Percentiles rank a stretch among this genome's conserved stretches.
These are phyloP conservation scores for Mycena indigotica DNA, from an alignment of 768 basidiomycete genomes.

Conservation along the genomic window DNA sequence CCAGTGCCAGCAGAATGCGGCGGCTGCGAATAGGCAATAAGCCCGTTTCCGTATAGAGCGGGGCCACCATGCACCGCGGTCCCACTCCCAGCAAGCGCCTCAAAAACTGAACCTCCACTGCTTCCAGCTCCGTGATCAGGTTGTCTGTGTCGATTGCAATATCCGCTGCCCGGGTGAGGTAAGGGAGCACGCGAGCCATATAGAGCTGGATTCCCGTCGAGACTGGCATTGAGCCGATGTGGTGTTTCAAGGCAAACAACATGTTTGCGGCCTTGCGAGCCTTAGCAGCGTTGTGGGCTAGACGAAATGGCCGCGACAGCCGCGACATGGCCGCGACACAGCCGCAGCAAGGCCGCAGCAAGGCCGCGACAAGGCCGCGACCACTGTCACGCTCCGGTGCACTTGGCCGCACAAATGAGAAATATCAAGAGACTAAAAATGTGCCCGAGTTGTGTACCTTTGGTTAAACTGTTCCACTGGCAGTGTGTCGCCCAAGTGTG, in stretches of 20 bases:
- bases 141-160: background rate
- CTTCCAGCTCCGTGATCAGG: background rate
- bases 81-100: background rate
- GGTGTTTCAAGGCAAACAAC: conserved; percentile 18
- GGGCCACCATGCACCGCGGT: background rate
- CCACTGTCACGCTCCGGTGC: too few species aligned
- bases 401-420: too few species aligned
- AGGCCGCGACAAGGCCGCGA: too few species aligned
- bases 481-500: too few species aligned
- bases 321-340: too few species aligned
- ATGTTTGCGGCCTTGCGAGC: conserved; percentile 21
- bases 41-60: conserved; percentile 18
- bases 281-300: conserved; percentile 18
- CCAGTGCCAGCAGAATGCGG: conserved; percentile 3
- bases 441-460: too few species aligned
- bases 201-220: conserved; percentile 20
- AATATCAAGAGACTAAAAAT: too few species aligned
- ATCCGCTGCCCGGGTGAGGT: conserved; percentile 15
- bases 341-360: too few species aligned
- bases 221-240: conserved; percentile 21
- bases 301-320: too few species aligned
- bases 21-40: conserved; percentile 10
- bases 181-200: conserved; percentile 26
- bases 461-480: too few species aligned
- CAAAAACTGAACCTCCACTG: conserved; percentile 2